These are phyloP conservation scores for Rostrohypoxylon terebratum DNA, from an alignment of 495 filamentous ascomycete genomes.

Conservation along the genomic window DNA sequence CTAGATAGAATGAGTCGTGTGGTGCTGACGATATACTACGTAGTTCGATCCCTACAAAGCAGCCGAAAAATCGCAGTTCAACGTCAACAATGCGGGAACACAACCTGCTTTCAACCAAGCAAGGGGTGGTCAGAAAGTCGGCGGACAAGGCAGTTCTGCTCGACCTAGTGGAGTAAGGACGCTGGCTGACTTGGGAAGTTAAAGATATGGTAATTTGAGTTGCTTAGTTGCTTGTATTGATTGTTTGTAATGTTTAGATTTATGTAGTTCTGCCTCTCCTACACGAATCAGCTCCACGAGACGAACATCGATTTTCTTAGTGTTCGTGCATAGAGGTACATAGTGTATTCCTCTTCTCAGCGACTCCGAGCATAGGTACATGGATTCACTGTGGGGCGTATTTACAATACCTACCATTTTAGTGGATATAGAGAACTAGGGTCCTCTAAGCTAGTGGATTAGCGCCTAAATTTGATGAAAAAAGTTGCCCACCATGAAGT, in stretches of 20 bases:
- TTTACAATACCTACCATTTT: slow-evolving; percentile 30
- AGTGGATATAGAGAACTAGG: slow-evolving; percentile 29
- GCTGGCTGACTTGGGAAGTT: slow-evolving; percentile 51
- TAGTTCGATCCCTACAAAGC: slow-evolving; percentile 75
- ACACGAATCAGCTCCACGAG: not conserved
- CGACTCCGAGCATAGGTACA: not conserved
- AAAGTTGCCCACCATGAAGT: slow-evolving; percentile 14
- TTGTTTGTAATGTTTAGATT: not conserved
- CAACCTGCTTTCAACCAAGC: slow-evolving; percentile 30
- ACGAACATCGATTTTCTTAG: not conserved
- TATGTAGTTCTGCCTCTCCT: not conserved
- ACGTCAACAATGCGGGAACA: slow-evolving; percentile 58
- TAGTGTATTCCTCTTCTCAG: slow-evolving; percentile 10
- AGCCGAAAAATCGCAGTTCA: slow-evolving; percentile 73
- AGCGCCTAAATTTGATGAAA: slow-evolving; percentile 28
- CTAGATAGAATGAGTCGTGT: not conserved
- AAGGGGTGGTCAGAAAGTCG: slow-evolving; percentile 32
- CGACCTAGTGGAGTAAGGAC: slow-evolving; percentile 56
- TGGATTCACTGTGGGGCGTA: slow-evolving; percentile 15
- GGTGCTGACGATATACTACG: slow-evolving; percentile 13
- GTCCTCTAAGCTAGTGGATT: slow-evolving; percentile 4
- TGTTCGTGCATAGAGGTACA: not conserved
- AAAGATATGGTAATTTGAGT: not conserved
- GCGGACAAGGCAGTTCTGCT: slow-evolving; percentile 44
- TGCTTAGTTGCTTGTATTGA: not conserved